These are phyloP conservation scores for Microthlaspi erraticum DNA, from an alignment of 345 rosid genomes.

Conservation along the genomic window DNA sequence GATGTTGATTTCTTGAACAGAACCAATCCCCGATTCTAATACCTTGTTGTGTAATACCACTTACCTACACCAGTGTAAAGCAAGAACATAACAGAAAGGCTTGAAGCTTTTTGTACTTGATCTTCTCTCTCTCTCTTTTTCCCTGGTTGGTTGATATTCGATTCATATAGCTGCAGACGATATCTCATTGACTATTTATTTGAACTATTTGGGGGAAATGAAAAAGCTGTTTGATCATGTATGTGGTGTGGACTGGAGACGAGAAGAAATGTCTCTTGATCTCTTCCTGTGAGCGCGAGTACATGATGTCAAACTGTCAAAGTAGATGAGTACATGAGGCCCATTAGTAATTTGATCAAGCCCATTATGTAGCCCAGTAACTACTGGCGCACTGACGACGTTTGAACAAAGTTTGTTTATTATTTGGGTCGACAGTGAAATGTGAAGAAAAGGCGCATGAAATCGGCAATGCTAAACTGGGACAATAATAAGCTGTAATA, in stretches of 20 bases:
- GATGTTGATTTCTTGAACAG: slow-evolving; percentile 22
- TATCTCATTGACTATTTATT: slow-evolving; percentile 8
- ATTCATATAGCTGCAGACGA: slow-evolving; percentile 34
- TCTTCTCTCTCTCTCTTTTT: slow-evolving; percentile 10
- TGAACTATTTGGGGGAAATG: background rate
- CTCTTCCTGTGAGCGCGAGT: too few relatives aligned
- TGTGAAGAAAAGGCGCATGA: slow-evolving; percentile 6
- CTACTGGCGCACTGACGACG: background rate
- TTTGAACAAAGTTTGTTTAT: background rate
- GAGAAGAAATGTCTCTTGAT: too few relatives aligned
- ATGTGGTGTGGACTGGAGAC: background rate
- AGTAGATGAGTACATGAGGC: background rate
- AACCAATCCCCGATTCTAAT: background rate
- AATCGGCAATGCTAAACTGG: background rate
- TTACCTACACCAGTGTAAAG: slow-evolving; percentile 30
- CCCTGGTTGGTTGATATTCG: background rate
- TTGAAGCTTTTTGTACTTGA: slow-evolving; percentile 38
- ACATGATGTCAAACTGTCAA: background rate
- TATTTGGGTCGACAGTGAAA: slow-evolving; percentile 6
- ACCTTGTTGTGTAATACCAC: slow-evolving; percentile 31
- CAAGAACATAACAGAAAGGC: slow-evolving; percentile 31
- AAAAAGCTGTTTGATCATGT: background rate
- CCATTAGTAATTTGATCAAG: slow-evolving; percentile 12
- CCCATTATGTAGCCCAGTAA: slow-evolving; percentile 20
- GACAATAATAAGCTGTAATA: slow-evolving; percentile 35